Evolutionary conservation across 2,329 filamentous ascomycete genomes (phyloP), one percentile per base, ranked within the genome.

Genomic region (Periconia macrospinosa): DNA sequence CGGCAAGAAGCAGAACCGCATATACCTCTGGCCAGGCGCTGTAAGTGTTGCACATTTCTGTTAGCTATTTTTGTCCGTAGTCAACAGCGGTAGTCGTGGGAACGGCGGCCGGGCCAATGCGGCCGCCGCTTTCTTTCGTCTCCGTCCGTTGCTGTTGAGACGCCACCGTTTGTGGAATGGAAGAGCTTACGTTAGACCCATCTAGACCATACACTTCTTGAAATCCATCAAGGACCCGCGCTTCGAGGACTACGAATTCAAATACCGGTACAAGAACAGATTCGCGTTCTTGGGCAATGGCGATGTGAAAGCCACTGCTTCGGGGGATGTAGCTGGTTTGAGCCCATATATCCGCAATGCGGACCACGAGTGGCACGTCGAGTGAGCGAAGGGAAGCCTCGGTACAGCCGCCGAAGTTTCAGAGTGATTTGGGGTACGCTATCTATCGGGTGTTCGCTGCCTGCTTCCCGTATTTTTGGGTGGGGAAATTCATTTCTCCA

Each of bases 211-310:
- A 50, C 69, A 71, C 47, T 71, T 69, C 56, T 58, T 74, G 33
- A 71, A 78, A 51, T 59, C 72, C 1, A 75, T 79, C 53, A 66
- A 72, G 42, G 58, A 66, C 7, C 75, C 75, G 3, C 68, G 77
- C 23, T 78, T 70, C 51, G 77, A 79, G 62, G 77, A 79, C 56
- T 79, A 75, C 58, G 73, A 76, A n/a, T 76, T 76, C 53, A 72
- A 63, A 2, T 79, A 78, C 53, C 54, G 66, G 33, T 68, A 70
- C 56, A 69, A 69, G 58, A 69, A 69, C 49, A 51, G 63, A 7
- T 69, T 69, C 47, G 68, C 67, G 8, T 70, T 61, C 57, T 47
- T 70, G 53, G 68, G 67, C 35, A 70, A 68, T 40, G 78, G 78
- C 27, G 73, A 78, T 57, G 73, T 79, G 20, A 79, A 79, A 66